Conservation (phyloP, 345 rosid species). For the Passiflora organensis region DNA sequence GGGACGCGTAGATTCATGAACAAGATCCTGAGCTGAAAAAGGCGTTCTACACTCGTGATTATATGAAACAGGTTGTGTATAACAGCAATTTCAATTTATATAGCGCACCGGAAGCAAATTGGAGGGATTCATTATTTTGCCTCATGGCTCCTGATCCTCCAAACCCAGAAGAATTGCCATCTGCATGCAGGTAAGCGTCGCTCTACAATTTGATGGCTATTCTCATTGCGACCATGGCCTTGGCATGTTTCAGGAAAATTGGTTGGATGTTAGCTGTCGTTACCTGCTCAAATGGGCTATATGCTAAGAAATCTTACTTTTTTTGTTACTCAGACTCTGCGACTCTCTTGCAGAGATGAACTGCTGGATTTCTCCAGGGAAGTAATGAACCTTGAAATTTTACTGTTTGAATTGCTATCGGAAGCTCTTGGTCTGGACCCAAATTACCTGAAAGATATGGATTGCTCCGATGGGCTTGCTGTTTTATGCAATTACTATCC, state of each 20-base stretch:
- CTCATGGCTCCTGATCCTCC: conserved; percentile 32
- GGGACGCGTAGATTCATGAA: conserved; percentile 34
- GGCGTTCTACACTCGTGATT: conserved; percentile 26
- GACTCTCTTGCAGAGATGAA: conserved; percentile 29
- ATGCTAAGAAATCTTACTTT: background rate
- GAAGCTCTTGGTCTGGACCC: conserved; percentile 35
- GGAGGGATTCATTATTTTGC: conserved; percentile 40
- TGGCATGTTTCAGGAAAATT: background rate
- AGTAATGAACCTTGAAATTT: conserved; percentile 6
- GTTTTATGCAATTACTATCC: conserved; percentile 32
- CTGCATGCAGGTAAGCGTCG: conserved; percentile 40
- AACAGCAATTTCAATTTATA: conserved; percentile 35
- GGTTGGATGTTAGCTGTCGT: no score
- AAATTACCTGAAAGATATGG: conserved; percentile 18
- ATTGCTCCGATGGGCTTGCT: conserved; percentile 21
- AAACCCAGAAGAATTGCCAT: conserved; percentile 32
- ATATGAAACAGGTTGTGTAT: conserved; percentile 15
- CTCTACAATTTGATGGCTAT: no score
- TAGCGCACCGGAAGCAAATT: conserved; percentile 20
- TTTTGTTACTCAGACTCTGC: no score
- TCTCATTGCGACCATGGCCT: no score
- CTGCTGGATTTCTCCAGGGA: conserved; percentile 19
- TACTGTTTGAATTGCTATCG: conserved; percentile 25
- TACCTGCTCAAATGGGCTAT: no score
- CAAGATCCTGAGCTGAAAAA: conserved; percentile 32